phyloP scores from a whole-genome alignment of 179 eudicot genomes.

The Dionaea muscipula region DNA sequence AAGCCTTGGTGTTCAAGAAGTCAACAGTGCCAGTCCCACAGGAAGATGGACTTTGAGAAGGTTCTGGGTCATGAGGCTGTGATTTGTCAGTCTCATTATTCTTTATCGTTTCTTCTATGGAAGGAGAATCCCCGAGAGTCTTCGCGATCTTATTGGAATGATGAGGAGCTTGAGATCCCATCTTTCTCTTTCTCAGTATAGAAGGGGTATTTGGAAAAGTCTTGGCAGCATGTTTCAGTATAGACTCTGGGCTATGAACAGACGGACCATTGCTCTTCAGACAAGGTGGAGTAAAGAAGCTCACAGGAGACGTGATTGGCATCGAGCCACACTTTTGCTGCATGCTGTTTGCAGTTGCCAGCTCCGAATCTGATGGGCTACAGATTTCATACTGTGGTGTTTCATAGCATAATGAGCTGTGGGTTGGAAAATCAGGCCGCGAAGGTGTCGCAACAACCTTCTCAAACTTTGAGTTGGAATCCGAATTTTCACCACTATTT shows the following conservation, averaged over 20 bases:
- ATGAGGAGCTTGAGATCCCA: slow-evolving; percentile 19
- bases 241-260: slow-evolving; percentile 54
- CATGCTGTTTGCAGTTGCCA: slow-evolving; percentile 15
- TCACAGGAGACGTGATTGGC: slow-evolving; percentile 24
- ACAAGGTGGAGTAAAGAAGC: slow-evolving; percentile 64
- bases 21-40: slow-evolving; percentile 15
- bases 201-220: slow-evolving; percentile 89
- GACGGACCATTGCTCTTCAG: slow-evolving; percentile 31
- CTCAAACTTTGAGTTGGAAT: slow-evolving; percentile 19
- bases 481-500: slow-evolving; percentile 13
- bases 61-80: slow-evolving; percentile 20
- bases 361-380: slow-evolving; percentile 26
- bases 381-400: slow-evolving; percentile 37
- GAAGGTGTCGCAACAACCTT: slow-evolving; percentile 20
- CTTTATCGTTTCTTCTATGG: slow-evolving; percentile 9
- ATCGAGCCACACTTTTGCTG: slow-evolving; percentile 24
- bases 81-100: slow-evolving; percentile 22
- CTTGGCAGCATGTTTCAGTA: slow-evolving; percentile 64
- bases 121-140: slow-evolving; percentile 19
- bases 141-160: slow-evolving; percentile 19
- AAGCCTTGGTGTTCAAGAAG: slow-evolving; percentile 27
- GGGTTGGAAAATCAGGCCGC: slow-evolving; percentile 20
- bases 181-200: slow-evolving; percentile 71
- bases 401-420: slow-evolving; percentile 44
- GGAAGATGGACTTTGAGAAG: slow-evolving; percentile 24